Evolutionary conservation across 495 filamentous ascomycete species (phyloP).

Genomic region (Xylaria sp.): DNA sequence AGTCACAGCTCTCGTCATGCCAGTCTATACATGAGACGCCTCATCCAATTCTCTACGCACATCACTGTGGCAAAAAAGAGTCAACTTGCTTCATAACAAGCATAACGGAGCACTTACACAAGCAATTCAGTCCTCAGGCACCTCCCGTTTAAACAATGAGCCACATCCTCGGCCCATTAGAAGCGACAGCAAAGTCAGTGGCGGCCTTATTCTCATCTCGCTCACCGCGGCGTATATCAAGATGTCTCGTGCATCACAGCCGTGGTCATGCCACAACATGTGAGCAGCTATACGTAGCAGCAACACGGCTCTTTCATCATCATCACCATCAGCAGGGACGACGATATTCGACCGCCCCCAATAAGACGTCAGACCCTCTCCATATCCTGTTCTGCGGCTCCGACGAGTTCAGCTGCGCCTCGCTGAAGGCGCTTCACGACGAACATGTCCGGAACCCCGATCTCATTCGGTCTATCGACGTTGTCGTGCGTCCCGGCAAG

Average conservation of each 20-base stretch:
- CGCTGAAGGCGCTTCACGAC: constrained; percentile 71
- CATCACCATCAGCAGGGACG: no score
- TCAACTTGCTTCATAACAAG: background rate
- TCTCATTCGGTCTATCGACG: constrained; percentile 82
- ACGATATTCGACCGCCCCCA: background rate
- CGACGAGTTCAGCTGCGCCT: constrained; percentile 86
- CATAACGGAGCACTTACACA: background rate
- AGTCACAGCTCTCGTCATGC: background rate
- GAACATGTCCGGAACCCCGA: constrained; percentile 61
- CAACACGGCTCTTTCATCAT: background rate
- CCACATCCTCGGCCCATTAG: background rate
- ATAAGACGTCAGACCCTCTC: constrained; percentile 62
- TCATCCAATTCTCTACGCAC: no score
- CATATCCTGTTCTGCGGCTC: constrained; percentile 96
- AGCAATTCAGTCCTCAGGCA: no score
- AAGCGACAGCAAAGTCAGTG: background rate
- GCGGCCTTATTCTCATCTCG: background rate
- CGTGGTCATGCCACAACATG: background rate
- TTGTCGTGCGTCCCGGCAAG: constrained; percentile 83
- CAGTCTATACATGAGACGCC: background rate
- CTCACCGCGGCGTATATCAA: background rate
- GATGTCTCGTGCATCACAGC: background rate
- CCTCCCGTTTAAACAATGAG: background rate
- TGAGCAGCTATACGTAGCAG: background rate
- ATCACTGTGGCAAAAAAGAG: background rate